Base-by-base conservation (phyloP, 2,329 filamentous ascomycete species). In the Plenodomus biglobosus region DNA sequence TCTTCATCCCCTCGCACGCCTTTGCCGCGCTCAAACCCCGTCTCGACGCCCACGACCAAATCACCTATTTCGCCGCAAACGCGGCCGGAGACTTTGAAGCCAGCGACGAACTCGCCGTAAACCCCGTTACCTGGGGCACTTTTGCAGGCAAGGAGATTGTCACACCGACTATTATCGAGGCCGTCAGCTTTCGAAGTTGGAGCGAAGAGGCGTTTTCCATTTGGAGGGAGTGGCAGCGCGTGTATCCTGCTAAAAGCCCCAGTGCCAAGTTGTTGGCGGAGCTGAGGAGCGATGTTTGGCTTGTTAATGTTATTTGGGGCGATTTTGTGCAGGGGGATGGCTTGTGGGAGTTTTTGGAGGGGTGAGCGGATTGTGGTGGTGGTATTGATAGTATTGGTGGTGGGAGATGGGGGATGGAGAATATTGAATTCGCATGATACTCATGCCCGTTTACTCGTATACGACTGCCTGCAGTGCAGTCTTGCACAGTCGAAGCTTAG, bases 141-240 rank as follows among this genome's bases (percentile, higher is more conserved):
- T 97, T 97, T 74, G 87, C 89, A 0, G 90, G 90, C 36, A 96
- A 96, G 75, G 92, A 97, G 73, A 97, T 97, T 66, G 83, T 95
- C 48, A 95, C 92, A 18, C 92, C 92, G 2, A 97, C 92, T 1
- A 97, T 97, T 66, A 95, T 97, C 64, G 92, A 97, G 70, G 89
- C 92, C 60, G 90, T 96, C 42, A 94, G 88, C 69, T 97, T 97
- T 79, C 81, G 85, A 53, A 90, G 92, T 7, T 99, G 94, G 94
- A 83, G 85, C 48, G 94, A 97, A 68, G 94, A 99, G 78, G 92
- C 94, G 1, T 99, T 94, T 75, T 87, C 87, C 24, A 96, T 97
- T 65, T 97, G 92, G 88, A 82, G 80, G 36, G 94, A 97, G 76
- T 99, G 94, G 94, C 85, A 88, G 52, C 81, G 88, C 58, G 87